Conservation (phyloP, 441 rosid genomes). For the Manihot esculenta region DNA sequence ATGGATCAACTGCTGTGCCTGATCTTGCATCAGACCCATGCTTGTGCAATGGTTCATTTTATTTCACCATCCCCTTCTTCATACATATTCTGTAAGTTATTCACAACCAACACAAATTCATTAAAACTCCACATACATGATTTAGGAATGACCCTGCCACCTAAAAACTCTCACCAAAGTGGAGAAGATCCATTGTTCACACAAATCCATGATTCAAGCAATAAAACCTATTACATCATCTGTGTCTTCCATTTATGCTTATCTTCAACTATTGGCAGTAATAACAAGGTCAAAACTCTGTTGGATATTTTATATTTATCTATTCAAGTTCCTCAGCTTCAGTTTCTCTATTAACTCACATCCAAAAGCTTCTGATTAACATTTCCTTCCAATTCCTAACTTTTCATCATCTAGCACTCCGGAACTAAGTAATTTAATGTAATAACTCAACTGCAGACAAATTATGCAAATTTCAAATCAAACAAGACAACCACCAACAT, state of each 20-base stretch:
- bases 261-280: too few species aligned
- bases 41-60: constrained; percentile 92
- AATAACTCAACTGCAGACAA: background rate
- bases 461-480: background rate
- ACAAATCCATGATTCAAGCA: too few species aligned
- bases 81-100: constrained; percentile 69
- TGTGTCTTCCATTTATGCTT: background rate
- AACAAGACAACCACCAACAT: background rate
- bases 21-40: constrained; percentile 97
- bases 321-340: background rate
- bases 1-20: constrained; percentile 73
- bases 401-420: background rate
- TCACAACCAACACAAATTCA: background rate
- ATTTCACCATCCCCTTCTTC: constrained; percentile 92
- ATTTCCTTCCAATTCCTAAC: background rate
- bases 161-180: background rate
- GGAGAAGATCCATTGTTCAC: background rate
- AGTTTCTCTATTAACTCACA: background rate
- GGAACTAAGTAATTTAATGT: background rate
- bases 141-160: too few species aligned
- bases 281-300: background rate
- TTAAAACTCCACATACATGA: too few species aligned
- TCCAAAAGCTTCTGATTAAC: background rate
- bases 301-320: constrained; percentile 1
- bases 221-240: background rate